Percentiles rank a stretch among this genome's conserved stretches.
Conservation (phyloP, 2,329 filamentous ascomycete species). For the Fusarium virguliforme region DNA sequence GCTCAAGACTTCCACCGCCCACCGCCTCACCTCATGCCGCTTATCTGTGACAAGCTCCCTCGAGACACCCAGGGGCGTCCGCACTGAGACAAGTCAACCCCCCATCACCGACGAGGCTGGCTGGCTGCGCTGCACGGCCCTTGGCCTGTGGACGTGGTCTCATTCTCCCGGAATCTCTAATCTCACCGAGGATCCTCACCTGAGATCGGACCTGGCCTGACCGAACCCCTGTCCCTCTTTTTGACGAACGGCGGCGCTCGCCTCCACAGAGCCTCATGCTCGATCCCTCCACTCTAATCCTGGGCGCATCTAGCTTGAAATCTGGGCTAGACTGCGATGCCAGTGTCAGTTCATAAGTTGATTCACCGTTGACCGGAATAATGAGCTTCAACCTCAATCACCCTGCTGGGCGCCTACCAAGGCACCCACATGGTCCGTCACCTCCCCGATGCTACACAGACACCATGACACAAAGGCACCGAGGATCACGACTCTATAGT, state of each 20-base stretch:
- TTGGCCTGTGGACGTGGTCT: constrained; percentile 37
- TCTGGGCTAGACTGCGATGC: constrained; percentile 17
- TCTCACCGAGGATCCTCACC: constrained; percentile 51
- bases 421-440: constrained; percentile 18
- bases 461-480: constrained; percentile 13
- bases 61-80: constrained; percentile 34
- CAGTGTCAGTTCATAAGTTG: constrained; percentile 42
- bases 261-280: constrained; percentile 25
- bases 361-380: constrained; percentile 19
- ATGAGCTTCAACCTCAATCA: constrained; percentile 1
- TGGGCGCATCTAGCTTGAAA: constrained; percentile 38
- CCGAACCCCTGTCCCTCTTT: constrained; percentile 33
- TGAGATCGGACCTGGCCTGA: constrained; percentile 47
- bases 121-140: constrained; percentile 6
- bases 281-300: constrained; percentile 42
- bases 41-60: constrained; percentile 39
- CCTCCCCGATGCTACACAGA: constrained; percentile 34
- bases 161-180: constrained; percentile 34
- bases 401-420: constrained; percentile 15
- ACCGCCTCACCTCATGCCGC: constrained; percentile 29
- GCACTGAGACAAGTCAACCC: constrained; percentile 13
- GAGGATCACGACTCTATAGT: constrained; percentile 9
- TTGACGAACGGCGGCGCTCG: constrained; percentile 5
- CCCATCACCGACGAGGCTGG: constrained; percentile 7
- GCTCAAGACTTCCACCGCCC: constrained; percentile 33